phyloP scores from a whole-genome alignment of 768 basidiomycete genomes.

The Lactarius vividus region DNA sequence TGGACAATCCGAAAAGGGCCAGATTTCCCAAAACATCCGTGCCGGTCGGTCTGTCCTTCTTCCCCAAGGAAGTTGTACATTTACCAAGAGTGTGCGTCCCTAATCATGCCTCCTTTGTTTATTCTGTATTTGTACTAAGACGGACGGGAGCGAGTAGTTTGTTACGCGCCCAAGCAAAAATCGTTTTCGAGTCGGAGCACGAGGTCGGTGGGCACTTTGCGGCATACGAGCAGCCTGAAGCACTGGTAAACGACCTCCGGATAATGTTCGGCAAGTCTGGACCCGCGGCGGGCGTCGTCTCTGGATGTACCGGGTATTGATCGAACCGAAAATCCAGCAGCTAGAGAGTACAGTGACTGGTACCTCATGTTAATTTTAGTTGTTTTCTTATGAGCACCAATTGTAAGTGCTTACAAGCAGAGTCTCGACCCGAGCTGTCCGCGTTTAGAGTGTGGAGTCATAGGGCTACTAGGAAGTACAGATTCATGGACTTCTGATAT shows the following conservation, averaged over 20 bases:
- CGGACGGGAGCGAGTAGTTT: background rate
- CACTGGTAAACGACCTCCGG: slow-evolving; percentile 48
- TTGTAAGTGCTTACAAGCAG: too few relatives aligned
- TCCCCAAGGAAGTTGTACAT: slow-evolving; percentile 45
- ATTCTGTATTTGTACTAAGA: background rate
- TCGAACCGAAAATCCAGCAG: background rate
- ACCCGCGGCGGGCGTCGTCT: slow-evolving; percentile 47
- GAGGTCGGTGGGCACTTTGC: slow-evolving; percentile 58
- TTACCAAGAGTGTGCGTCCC: slow-evolving; percentile 41
- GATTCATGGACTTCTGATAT: background rate
- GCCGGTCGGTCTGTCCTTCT: slow-evolving; percentile 50
- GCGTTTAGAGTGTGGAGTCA: too few relatives aligned
- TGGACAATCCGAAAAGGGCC: background rate
- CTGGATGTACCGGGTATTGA: slow-evolving; percentile 30
- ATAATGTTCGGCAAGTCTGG: slow-evolving; percentile 57
- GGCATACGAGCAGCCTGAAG: slow-evolving; percentile 48
- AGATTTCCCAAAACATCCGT: slow-evolving; percentile 29
- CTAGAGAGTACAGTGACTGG: background rate
- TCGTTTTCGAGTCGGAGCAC: slow-evolving; percentile 52
- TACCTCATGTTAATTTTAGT: background rate
- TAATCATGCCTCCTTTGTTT: background rate
- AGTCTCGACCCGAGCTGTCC: too few relatives aligned
- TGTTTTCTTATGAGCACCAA: too few relatives aligned
- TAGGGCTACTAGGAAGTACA: too few relatives aligned
- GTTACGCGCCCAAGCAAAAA: slow-evolving; percentile 34